Conservation (phyloP, 2,329 filamentous ascomycete species). For the Arthroderma sp. region DNA sequence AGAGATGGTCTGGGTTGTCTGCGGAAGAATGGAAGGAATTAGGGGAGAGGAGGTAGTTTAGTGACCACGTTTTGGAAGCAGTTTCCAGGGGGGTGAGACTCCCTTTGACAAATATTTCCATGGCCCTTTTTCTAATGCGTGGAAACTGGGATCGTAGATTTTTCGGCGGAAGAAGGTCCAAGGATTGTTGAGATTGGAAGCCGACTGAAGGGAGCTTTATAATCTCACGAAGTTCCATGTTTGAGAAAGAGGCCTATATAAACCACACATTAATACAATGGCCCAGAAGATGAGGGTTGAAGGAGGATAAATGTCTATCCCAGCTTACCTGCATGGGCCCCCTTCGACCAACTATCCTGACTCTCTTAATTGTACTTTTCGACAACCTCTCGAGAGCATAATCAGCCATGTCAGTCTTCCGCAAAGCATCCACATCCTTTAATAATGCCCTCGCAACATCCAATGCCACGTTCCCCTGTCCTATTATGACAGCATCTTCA, state of each 20-base stretch:
- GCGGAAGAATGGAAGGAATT: constrained; percentile 47
- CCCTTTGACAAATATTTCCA: constrained; percentile 69
- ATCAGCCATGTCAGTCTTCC: constrained; percentile 78
- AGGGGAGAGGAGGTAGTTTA: constrained; percentile 77
- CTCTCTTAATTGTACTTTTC: constrained; percentile 59
- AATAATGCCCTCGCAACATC: constrained; percentile 85
- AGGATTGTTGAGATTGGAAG: constrained; percentile 54
- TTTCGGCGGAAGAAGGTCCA: constrained; percentile 47
- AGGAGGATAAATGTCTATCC: neutral
- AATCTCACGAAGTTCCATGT: constrained; percentile 84
- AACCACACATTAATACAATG: neutral
- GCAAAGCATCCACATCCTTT: constrained; percentile 57
- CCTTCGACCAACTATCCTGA: constrained; percentile 77
- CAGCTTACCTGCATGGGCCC: constrained; percentile 66
- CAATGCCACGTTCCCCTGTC: constrained; percentile 90
- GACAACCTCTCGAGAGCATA: constrained; percentile 63
- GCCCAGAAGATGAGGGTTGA: neutral
- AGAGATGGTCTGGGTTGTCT: constrained; percentile 38
- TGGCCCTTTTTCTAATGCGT: constrained; percentile 60
- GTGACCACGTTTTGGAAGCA: constrained; percentile 59
- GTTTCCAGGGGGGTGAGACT: constrained; percentile 39
- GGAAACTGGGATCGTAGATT: constrained; percentile 54
- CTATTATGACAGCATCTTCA: constrained; percentile 76
- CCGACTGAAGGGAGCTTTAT: constrained; percentile 60
- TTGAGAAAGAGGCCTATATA: constrained; percentile 74